These are phyloP conservation scores for Syzygium oleosum DNA, from an alignment of 345 rosid species.

Conservation along the genomic window DNA sequence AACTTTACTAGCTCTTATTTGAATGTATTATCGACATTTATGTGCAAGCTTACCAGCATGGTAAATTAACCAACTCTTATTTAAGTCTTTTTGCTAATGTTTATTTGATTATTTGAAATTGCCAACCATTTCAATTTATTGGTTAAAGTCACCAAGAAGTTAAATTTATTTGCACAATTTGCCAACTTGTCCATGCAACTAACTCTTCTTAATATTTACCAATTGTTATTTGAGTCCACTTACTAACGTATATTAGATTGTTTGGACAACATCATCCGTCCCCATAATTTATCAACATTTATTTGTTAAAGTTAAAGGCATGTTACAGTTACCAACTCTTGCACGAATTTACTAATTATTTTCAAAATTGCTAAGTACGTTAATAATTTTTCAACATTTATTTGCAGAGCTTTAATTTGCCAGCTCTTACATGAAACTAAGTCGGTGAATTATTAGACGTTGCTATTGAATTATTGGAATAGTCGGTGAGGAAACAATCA, in stretches of 20 bases:
- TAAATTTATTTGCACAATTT: not conserved
- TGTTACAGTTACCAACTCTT: not conserved
- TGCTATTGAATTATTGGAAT: too few relatives aligned
- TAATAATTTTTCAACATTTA: not conserved
- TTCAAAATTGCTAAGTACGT: not conserved
- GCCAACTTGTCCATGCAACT: not conserved
- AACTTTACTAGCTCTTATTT: not conserved
- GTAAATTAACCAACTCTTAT: not conserved
- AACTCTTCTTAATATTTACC: not conserved
- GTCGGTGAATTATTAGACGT: too few relatives aligned
- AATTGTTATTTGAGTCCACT: not conserved
- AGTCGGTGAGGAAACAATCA: too few relatives aligned
- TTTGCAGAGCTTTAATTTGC: not conserved
- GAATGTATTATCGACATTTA: not conserved
- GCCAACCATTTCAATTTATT: not conserved
- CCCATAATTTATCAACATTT: not conserved
- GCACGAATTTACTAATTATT: not conserved
- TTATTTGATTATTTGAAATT: not conserved
- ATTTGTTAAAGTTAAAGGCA: not conserved
- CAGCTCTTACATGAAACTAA: not conserved
- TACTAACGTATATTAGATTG: not conserved
- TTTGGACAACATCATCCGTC: not conserved
- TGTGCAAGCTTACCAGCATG: not conserved
- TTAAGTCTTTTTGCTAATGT: not conserved
- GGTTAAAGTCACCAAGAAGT: not conserved